Conservation (phyloP, 2,329 filamentous ascomycete species). For the Stemphylium beticola region DNA sequence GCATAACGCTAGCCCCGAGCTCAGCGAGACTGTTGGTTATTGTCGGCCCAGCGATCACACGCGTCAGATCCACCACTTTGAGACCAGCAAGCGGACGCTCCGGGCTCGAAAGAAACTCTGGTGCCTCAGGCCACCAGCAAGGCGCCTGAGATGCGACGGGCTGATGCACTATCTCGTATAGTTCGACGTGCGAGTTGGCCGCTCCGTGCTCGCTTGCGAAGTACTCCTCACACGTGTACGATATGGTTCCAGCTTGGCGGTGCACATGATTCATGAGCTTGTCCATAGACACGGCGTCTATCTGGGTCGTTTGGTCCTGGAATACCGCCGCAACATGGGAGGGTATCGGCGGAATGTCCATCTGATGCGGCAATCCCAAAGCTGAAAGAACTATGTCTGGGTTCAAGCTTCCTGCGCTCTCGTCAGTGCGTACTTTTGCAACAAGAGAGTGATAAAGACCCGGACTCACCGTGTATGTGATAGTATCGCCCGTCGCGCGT, state of each 20-base stretch:
- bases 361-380: slow-evolving; percentile 43
- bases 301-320: slow-evolving; percentile 38
- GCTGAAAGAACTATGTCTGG: slow-evolving; percentile 51
- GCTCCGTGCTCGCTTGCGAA: slow-evolving; percentile 50
- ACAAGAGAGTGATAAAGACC: too few relatives aligned
- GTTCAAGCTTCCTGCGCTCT: slow-evolving; percentile 51
- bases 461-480: slow-evolving; percentile 47
- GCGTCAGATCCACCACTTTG: slow-evolving; percentile 58
- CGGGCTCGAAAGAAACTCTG: slow-evolving; percentile 33
- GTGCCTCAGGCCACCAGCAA: slow-evolving; percentile 51
- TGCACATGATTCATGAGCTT: slow-evolving; percentile 44
- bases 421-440: too few relatives aligned
- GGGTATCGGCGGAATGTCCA: neutral
- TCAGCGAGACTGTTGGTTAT: slow-evolving; percentile 53
- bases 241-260: slow-evolving; percentile 52
- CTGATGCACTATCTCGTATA: slow-evolving; percentile 50
- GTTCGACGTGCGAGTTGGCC: slow-evolving; percentile 50
- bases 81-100: slow-evolving; percentile 54
- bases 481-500: slow-evolving; percentile 56
- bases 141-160: slow-evolving; percentile 36
- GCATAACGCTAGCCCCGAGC: slow-evolving; percentile 56
- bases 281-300: slow-evolving; percentile 47
- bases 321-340: neutral
- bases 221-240: slow-evolving; percentile 48
- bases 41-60: slow-evolving; percentile 58